Base-by-base conservation (phyloP, 2,329 filamentous ascomycete species). In the Truncatella angustata region DNA sequence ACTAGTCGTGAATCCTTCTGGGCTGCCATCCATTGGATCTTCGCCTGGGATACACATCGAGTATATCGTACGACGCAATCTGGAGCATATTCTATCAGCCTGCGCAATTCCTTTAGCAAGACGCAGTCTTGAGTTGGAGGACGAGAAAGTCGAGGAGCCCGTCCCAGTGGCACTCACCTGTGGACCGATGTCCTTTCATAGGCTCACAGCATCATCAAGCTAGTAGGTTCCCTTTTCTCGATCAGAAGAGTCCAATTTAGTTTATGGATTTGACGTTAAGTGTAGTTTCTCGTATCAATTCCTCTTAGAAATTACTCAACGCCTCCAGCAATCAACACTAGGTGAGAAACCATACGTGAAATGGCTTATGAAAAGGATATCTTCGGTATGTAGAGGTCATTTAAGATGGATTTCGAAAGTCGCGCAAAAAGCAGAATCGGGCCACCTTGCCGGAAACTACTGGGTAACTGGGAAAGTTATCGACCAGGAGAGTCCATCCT, bases 161-260 rank as follows among this genome's bases (percentile, higher is more conserved):
- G 39, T n/a, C 9, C 45, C 53, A 16, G n/a, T 50, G 11, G 53
- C 50, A 9, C 21, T 58, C 2, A 58, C 43, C 11, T 59, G 55
- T 21, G 57, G 57, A 12, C 53, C 57, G 12, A 40, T 57, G 16
- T 47, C 53, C 10, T 36, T 39, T 7, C 57, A 59, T 37, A 43
- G 48, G 4, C 23, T 59, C 16, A 40, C 34, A 28, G 44, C 44
- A 11, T 52, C 48, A 4, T 47, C 53, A 7, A 56, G 55, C 16
- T 59, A 54, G 54, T 59, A 49, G 34, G 53, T 37, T 20, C n/a
- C n/a, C n/a, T n/a, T n/a, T n/a, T n/a, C n/a, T n/a, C n/a, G n/a
- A n/a, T n/a, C n/a, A n/a, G n/a, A n/a, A n/a, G n/a, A n/a, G n/a
- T n/a, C n/a, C n/a, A n/a, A n/a, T n/a, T n/a, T n/a, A n/a, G n/a